Evolutionary conservation across 2,329 filamentous ascomycete species (phyloP).

Genomic region (Colletotrichum australisinense): DNA sequence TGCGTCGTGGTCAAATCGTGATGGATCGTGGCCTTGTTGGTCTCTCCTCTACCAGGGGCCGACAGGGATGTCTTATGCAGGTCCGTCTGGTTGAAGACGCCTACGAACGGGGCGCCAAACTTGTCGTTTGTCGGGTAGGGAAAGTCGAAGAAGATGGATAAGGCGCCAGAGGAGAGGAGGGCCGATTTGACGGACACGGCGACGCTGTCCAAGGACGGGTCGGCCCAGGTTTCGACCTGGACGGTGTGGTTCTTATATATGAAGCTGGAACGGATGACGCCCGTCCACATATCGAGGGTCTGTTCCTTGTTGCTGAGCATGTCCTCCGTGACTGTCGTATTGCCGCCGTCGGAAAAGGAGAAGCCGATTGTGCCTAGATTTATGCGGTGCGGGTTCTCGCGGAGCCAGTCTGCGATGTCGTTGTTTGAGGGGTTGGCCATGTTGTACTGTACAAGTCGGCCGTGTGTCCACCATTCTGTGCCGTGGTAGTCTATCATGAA

Average conservation of each 20-base stretch:
- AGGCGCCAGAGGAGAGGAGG: constrained; percentile 48
- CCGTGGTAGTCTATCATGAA: constrained; percentile 49
- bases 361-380: constrained; percentile 62
- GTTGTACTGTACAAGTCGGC: constrained; percentile 53
- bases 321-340: constrained; percentile 45
- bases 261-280: constrained; percentile 56
- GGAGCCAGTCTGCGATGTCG: constrained; percentile 56
- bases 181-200: constrained; percentile 55
- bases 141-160: constrained; percentile 64
- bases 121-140: constrained; percentile 61
- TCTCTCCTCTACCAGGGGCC: constrained; percentile 25
- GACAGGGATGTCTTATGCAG: constrained; percentile 55
- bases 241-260: constrained; percentile 51
- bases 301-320: constrained; percentile 53
- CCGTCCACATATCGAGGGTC: constrained; percentile 60
- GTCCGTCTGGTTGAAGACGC: constrained; percentile 59
- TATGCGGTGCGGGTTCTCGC: constrained; percentile 62
- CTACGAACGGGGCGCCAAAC: constrained; percentile 66
- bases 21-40: constrained; percentile 49
- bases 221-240: constrained; percentile 56
- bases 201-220: constrained; percentile 58
- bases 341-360: constrained; percentile 50
- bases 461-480: constrained; percentile 56
- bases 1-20: constrained; percentile 56
- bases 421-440: constrained; percentile 53